A percentile compares a stretch with the other conserved stretches of the same genome.
Conservation (phyloP, 805 yeast species). For the Saturnispora sekii region DNA sequence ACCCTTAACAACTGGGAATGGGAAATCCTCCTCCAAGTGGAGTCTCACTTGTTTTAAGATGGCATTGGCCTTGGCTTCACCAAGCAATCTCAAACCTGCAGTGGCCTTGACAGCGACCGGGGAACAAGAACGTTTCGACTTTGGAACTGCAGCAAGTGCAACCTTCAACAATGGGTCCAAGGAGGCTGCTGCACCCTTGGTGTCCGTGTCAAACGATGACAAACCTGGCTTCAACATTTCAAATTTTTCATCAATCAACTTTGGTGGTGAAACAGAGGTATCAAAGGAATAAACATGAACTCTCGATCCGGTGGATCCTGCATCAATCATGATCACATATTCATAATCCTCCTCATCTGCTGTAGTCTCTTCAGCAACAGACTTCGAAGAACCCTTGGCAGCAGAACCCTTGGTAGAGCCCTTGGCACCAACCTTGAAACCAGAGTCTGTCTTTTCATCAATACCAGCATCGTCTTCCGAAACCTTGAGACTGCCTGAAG, state of each 20-base stretch:
- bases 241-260: conserved; percentile 68
- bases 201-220: conserved; percentile 72
- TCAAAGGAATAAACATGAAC: conserved; percentile 90
- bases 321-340: conserved; percentile 91
- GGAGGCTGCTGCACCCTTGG: conserved; percentile 80
- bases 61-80: conserved; percentile 58
- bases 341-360: conserved; percentile 30
- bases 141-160: conserved; percentile 75
- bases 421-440: not conserved
- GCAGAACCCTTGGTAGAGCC: not conserved
- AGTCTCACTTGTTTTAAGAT: conserved; percentile 69
- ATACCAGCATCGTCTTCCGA: not conserved
- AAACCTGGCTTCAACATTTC: conserved; percentile 90
- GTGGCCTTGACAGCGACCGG: conserved; percentile 97
- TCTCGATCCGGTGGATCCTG: conserved; percentile 96
- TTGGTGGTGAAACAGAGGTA: conserved; percentile 78
- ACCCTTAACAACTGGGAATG: conserved; percentile 82
- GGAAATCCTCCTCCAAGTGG: conserved; percentile 72
- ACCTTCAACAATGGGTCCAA: conserved; percentile 70
- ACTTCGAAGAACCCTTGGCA: not conserved
- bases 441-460: not conserved
- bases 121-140: conserved; percentile 62
- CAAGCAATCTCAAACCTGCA: conserved; percentile 86
- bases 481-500: not conserved
- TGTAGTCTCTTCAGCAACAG: not conserved